phyloP scores from a whole-genome alignment of 768 basidiomycete genomes.

The Lactarius evosmus region DNA sequence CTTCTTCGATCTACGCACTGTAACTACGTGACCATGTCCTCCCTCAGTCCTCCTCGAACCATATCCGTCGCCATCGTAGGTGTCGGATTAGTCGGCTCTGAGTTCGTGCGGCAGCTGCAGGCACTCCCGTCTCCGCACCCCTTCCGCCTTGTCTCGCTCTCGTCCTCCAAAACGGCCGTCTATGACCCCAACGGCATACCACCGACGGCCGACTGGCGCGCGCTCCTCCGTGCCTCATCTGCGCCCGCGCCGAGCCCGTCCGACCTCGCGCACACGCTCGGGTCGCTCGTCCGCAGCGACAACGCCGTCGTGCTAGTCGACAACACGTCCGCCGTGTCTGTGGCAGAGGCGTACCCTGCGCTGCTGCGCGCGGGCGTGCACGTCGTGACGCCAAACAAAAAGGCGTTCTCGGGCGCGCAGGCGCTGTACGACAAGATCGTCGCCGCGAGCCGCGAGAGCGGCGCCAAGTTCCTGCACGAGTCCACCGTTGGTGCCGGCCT shows the following conservation, averaged over 20 bases:
- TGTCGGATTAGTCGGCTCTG: constrained; percentile 88
- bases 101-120: constrained; percentile 79
- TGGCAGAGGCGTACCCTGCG: constrained; percentile 78
- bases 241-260: constrained; percentile 40
- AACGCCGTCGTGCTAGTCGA: constrained; percentile 76
- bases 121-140: constrained; percentile 53
- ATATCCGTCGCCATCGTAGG: constrained; percentile 77
- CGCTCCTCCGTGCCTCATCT: constrained; percentile 48
- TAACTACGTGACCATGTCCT: constrained; percentile 10
- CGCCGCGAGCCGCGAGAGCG: constrained; percentile 51
- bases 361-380: constrained; percentile 77
- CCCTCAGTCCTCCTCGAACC: constrained; percentile 22
- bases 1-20: background rate
- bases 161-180: constrained; percentile 61
- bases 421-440: constrained; percentile 68
- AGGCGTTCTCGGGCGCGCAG: constrained; percentile 79
- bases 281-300: constrained; percentile 43
- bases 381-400: constrained; percentile 97
- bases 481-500: constrained; percentile 94
- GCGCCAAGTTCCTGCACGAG: constrained; percentile 77
- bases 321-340: constrained; percentile 82
- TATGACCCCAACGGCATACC: constrained; percentile 49
- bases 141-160: constrained; percentile 67
- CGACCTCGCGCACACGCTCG: constrained; percentile 42
- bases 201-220: constrained; percentile 42